These are phyloP conservation scores for Phytophthora pinifolia DNA, from an alignment of 352 stramenopile genomes.

Conservation along the genomic window DNA sequence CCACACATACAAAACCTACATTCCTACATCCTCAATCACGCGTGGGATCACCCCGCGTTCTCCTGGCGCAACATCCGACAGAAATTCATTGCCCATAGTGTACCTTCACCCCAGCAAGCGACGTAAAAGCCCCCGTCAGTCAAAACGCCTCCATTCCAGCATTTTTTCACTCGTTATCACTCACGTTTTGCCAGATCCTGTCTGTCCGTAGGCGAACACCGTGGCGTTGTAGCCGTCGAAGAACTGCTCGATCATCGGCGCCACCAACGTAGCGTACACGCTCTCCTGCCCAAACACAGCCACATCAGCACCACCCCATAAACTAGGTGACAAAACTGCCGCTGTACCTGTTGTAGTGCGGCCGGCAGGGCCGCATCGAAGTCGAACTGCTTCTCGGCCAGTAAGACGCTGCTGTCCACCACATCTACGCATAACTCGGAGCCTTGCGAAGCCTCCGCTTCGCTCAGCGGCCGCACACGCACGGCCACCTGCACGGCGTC, in stretches of 20 bases:
- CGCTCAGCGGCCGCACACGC: constrained; percentile 38
- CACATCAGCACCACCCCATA: not conserved
- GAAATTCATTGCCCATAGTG: constrained; percentile 93
- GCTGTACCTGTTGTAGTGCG: constrained; percentile 23
- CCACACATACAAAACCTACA: not conserved
- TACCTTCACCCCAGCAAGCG: constrained; percentile 68
- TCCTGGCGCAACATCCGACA: constrained; percentile 21
- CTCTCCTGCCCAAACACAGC: constrained; percentile 28
- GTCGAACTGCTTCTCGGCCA: constrained; percentile 54
- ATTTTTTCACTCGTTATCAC: constrained; percentile 4
- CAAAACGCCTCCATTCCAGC: not conserved
- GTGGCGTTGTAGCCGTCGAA: constrained; percentile 96
- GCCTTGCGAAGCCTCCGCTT: constrained; percentile 26
- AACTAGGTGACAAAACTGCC: not conserved
- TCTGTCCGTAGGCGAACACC: constrained; percentile 95
- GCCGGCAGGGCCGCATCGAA: constrained; percentile 81
- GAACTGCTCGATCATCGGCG: constrained; percentile 76
- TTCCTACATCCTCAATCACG: constrained; percentile 64
- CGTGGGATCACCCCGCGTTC: constrained; percentile 82
- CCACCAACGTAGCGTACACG: constrained; percentile 60
- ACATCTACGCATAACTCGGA: constrained; percentile 33
- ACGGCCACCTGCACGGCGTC: constrained; percentile 34
- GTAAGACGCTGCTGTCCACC: constrained; percentile 20
- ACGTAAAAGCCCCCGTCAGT: not conserved
- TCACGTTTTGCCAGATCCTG: constrained; percentile 83